Evolutionary conservation across 1,284 basidiomycete genomes (phyloP).

Genomic region (Cutaneotrichosporon arboriforme): DNA sequence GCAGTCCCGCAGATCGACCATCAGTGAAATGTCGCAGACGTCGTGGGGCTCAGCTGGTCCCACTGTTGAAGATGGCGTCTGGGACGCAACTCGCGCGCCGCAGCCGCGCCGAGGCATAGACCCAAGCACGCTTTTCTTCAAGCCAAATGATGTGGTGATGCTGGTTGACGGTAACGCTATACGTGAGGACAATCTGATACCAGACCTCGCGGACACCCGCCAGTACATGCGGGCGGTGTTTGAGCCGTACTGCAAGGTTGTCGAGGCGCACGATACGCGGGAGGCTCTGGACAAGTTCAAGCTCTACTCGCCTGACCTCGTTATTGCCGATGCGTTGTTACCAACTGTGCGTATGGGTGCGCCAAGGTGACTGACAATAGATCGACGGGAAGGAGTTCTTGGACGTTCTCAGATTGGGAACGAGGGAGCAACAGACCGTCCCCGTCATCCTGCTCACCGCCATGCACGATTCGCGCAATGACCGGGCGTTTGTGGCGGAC

Average conservation of each 20-base stretch:
- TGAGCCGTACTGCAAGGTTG: constrained; percentile 45
- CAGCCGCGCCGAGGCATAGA: constrained; percentile 26
- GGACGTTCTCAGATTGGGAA: constrained; percentile 17
- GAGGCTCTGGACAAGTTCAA: constrained; percentile 44
- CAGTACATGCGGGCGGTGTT: constrained; percentile 43
- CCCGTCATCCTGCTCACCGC: constrained; percentile 42
- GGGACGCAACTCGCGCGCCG: neutral
- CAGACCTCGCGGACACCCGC: constrained; percentile 34
- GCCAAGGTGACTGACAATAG: constrained; percentile 7
- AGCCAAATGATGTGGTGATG: constrained; percentile 41
- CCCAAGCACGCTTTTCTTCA: constrained; percentile 40
- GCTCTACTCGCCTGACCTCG: constrained; percentile 29
- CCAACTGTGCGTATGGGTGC: constrained; percentile 17
- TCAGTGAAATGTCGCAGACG: neutral
- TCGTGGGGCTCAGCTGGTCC: neutral
- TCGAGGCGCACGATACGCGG: constrained; percentile 47
- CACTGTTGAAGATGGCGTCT: neutral
- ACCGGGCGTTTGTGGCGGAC: constrained; percentile 39
- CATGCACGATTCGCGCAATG: constrained; percentile 32
- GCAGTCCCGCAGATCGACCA: neutral
- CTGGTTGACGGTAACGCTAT: constrained; percentile 38
- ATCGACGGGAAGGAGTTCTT: constrained; percentile 37
- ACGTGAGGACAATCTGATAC: neutral
- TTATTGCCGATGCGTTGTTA: constrained; percentile 51
- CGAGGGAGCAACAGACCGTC: constrained; percentile 20